These are phyloP conservation scores for Arthrobotrys conoides DNA, from an alignment of 2,329 filamentous ascomycete species.

Conservation along the genomic window DNA sequence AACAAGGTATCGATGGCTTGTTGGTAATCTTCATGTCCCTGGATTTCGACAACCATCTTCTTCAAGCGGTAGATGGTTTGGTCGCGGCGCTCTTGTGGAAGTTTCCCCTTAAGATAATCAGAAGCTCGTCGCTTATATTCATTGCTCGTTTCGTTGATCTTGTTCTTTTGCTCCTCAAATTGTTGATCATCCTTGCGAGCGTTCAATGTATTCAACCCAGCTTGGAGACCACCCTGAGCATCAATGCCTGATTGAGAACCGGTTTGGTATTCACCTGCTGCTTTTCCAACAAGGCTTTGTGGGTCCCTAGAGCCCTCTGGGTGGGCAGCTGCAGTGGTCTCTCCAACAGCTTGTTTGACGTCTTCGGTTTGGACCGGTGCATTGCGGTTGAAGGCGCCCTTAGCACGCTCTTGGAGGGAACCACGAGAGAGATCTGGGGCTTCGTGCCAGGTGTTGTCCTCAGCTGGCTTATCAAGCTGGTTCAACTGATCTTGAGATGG, in stretches of 20 bases:
- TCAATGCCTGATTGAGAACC: constrained; percentile 71
- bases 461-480: constrained; percentile 85
- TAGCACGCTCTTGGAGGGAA: constrained; percentile 78
- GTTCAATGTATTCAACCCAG: constrained; percentile 69
- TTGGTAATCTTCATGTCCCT: constrained; percentile 94
- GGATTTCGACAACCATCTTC: constrained; percentile 98
- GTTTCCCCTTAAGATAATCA: constrained; percentile 86
- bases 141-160: constrained; percentile 65
- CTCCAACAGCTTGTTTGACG: constrained; percentile 73
- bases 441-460: constrained; percentile 95
- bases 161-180: constrained; percentile 74
- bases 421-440: constrained; percentile 81
- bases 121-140: constrained; percentile 72
- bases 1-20: constrained; percentile 91
- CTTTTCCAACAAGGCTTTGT: constrained; percentile 69
- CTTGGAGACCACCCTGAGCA: constrained; percentile 66
- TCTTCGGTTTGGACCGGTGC: constrained; percentile 73
- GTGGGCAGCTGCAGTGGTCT: constrained; percentile 74
- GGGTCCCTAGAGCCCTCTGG: constrained; percentile 73
- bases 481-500: constrained; percentile 82
- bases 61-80: constrained; percentile 92
- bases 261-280: constrained; percentile 70
- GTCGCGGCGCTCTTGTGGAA: constrained; percentile 92
- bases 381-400: constrained; percentile 73
- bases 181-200: constrained; percentile 75